phyloP scores from a whole-genome alignment of 2,329 filamentous ascomycete genomes.

The Sclerotinia minor region DNA sequence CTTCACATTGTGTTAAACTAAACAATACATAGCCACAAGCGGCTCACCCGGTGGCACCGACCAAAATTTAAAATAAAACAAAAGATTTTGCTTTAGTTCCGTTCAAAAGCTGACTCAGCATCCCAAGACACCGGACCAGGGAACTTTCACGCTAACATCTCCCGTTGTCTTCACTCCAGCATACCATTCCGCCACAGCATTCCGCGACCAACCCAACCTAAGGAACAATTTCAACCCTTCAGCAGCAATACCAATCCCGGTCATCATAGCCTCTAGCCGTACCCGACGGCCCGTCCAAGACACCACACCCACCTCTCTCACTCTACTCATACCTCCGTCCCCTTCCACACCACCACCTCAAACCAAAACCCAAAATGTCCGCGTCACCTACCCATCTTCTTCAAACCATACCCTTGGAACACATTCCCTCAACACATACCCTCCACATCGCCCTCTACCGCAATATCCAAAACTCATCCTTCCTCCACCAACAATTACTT shows the following conservation, averaged over 20 bases:
- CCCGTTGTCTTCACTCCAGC: too few species aligned
- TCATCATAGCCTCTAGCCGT: background rate
- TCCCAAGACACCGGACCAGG: background rate
- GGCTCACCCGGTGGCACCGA: background rate
- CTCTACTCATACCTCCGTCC: background rate
- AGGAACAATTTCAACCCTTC: background rate
- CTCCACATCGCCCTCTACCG: constrained; percentile 76
- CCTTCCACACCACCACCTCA: background rate
- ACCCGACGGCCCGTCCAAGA: background rate
- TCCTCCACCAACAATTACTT: constrained; percentile 81
- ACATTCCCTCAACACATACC: constrained; percentile 66
- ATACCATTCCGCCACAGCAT: too few species aligned
- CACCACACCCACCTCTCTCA: background rate
- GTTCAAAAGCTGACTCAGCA: background rate
- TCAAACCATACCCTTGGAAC: constrained; percentile 70
- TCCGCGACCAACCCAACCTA: too few species aligned
- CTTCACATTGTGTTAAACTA: too few species aligned
- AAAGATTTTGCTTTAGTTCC: too few species aligned
- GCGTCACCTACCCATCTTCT: constrained; percentile 34
- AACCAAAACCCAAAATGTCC: constrained; percentile 42
- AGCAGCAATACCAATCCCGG: background rate
- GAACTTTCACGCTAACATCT: too few species aligned
- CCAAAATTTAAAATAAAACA: too few species aligned
- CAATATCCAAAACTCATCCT: constrained; percentile 73
- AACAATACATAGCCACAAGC: background rate